A percentile compares a stretch with the other conserved stretches of the same genome.
Evolutionary conservation across 305 asterid genomes (phyloP).

Genomic region (Nicotiana rustica): DNA sequence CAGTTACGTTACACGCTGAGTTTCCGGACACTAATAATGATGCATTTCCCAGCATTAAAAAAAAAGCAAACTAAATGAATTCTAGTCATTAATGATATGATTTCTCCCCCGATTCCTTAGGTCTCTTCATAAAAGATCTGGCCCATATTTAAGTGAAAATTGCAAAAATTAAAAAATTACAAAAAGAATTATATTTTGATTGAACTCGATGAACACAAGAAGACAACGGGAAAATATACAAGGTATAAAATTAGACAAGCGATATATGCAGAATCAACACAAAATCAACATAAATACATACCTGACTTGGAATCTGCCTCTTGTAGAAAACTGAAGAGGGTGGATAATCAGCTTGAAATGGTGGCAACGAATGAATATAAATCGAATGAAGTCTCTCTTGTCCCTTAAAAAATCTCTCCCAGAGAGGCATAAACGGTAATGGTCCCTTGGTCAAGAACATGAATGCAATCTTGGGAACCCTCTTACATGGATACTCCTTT

Average conservation of each 20-base stretch:
- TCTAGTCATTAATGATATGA: too few species aligned
- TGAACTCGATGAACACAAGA: too few species aligned
- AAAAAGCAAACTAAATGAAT: too few species aligned
- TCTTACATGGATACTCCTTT: slow-evolving; percentile 64
- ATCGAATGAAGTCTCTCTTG: slow-evolving; percentile 64
- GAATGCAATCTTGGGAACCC: slow-evolving; percentile 83
- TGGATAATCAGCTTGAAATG: slow-evolving; percentile 63
- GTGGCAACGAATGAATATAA: slow-evolving; percentile 78
- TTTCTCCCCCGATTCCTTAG: too few species aligned
- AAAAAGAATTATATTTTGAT: too few species aligned
- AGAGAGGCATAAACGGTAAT: slow-evolving; percentile 77
- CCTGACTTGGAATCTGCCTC: slow-evolving; percentile 92
- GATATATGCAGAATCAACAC: not conserved
- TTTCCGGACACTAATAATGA: too few species aligned
- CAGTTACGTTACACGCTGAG: too few species aligned
- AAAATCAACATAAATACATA: slow-evolving; percentile 33
- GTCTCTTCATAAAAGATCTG: too few species aligned
- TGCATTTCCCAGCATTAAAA: too few species aligned
- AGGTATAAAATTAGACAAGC: not conserved
- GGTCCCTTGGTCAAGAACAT: slow-evolving; percentile 93
- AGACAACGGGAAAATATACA: not conserved
- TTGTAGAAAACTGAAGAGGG: slow-evolving; percentile 65
- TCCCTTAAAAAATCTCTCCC: slow-evolving; percentile 91
- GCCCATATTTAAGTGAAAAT: too few species aligned
- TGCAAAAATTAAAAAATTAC: too few species aligned